Percentiles rank a stretch among this genome's conserved stretches.
These are phyloP conservation scores for Globisporangium cederbergense DNA, from an alignment of 352 stramenopile genomes.

Conservation along the genomic window DNA sequence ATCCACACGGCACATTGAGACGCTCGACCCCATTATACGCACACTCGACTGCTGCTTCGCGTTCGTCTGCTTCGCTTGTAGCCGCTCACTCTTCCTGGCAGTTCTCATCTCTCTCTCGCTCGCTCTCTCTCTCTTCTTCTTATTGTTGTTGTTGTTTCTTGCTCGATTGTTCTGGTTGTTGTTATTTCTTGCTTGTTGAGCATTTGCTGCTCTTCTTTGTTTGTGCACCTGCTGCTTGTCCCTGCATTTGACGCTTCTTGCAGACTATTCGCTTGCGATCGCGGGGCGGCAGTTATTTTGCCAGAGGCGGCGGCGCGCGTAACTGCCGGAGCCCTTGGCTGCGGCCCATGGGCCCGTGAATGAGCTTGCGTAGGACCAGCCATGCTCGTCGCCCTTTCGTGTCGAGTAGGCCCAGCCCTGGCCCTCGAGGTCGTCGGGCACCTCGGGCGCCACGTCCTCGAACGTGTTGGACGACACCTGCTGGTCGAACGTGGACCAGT, in stretches of 20 bases:
- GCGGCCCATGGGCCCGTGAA: conserved; percentile 62
- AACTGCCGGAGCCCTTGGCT: conserved; percentile 23
- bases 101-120: background rate
- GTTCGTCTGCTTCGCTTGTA: background rate
- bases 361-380: conserved; percentile 65
- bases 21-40: background rate
- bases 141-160: background rate
- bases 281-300: conserved; percentile 64
- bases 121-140: background rate
- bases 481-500: conserved; percentile 60
- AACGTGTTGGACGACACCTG: conserved; percentile 60
- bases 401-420: conserved; percentile 67
- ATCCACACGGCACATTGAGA: background rate
- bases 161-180: background rate
- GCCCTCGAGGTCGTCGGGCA: conserved; percentile 45
- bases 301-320: conserved; percentile 62
- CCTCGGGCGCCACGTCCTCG: conserved; percentile 54
- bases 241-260: background rate
- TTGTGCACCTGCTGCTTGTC: background rate
- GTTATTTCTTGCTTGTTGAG: background rate
- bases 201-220: background rate
- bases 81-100: no score
- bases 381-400: conserved; percentile 59
- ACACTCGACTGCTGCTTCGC: background rate
- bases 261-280: conserved; percentile 34